Evolutionary conservation across 208 protist genomes (phyloP).

Genomic region (Spongospora subterranea): DNA sequence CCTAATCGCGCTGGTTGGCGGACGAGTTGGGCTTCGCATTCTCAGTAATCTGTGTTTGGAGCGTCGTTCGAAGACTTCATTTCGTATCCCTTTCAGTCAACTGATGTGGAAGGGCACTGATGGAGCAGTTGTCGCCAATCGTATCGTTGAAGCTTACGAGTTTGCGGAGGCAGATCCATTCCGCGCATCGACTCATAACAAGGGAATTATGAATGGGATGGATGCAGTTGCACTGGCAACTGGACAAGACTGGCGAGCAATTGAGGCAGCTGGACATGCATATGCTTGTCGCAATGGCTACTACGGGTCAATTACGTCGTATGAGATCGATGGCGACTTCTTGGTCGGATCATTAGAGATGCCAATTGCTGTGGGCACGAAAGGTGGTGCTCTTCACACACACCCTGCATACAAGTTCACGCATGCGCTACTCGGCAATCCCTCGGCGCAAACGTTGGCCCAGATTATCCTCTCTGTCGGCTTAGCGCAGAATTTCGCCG

Average conservation of each 20-base stretch:
- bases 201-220: constrained; percentile 74
- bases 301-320: constrained; percentile 63
- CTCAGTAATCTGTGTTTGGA: constrained; percentile 66
- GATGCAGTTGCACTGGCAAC: constrained; percentile 70
- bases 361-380: constrained; percentile 58
- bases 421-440: constrained; percentile 1
- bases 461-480: constrained; percentile 70
- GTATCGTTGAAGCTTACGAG: constrained; percentile 68
- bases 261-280: constrained; percentile 65
- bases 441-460: constrained; percentile 1
- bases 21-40: constrained; percentile 65
- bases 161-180: constrained; percentile 71
- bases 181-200: constrained; percentile 71
- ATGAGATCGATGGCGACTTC: constrained; percentile 50
- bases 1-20: constrained; percentile 57
- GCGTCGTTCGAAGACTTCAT: constrained; percentile 52
- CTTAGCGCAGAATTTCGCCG: constrained; percentile 76
- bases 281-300: constrained; percentile 44
- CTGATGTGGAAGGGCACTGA: constrained; percentile 60
- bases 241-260: constrained; percentile 71
- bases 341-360: constrained; percentile 62
- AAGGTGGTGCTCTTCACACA: constrained; percentile 53
- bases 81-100: constrained; percentile 57
- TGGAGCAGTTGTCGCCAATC: constrained; percentile 67
- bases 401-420: constrained; percentile 46